Evolutionary conservation across 345 rosid genomes (phyloP), one percentile per base, ranked within the genome.

Genomic region (Gossypium thurberi): DNA sequence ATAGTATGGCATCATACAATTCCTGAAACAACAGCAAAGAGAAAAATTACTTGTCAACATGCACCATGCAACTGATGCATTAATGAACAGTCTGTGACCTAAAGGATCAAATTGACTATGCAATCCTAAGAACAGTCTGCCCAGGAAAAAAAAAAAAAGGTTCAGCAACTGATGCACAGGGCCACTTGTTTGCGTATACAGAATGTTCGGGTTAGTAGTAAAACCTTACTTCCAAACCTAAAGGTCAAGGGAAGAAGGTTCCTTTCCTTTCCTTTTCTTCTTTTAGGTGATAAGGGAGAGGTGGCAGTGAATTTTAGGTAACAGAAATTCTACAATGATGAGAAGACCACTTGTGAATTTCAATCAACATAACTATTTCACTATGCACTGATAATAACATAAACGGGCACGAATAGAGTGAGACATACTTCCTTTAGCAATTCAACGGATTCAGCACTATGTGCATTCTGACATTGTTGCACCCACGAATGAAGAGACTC

Each of bases 391-490:
- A 33, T 18, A 33, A 28, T 33, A 70, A 55, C 40, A 66, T 3
- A 7, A 55, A 56, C 8, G 28, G 70, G 46, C 59, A 65, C 56
- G 60, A 62, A 70, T 17, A 63, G 51, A 12, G 55, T 23, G 37
- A 48, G 33, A 58, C 28, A 28, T 81, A 95, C 99, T 93, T 96
- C 98, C 75, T 85, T 91, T 70, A 96, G 83, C 82, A 91, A 65
- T 80, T 96, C 99, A 75, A 93, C 65, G 8, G 87, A 82, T 87
- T 93, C 99, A 0, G 99, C 99, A 59, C 88, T 90, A 53, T 76
- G 73, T 77, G 90, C 93, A 75, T 74, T 81, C 50, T 86, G 88
- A 82, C 97, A 93, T 76, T 65, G 85, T 37, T 85, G 90, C 61
- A 74, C 77, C 99, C 99, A 96, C 46, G 82, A 81, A 68, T 78